Evolutionary conservation across 1,284 basidiomycete genomes (phyloP).

Genomic region (Waitea zeae): DNA sequence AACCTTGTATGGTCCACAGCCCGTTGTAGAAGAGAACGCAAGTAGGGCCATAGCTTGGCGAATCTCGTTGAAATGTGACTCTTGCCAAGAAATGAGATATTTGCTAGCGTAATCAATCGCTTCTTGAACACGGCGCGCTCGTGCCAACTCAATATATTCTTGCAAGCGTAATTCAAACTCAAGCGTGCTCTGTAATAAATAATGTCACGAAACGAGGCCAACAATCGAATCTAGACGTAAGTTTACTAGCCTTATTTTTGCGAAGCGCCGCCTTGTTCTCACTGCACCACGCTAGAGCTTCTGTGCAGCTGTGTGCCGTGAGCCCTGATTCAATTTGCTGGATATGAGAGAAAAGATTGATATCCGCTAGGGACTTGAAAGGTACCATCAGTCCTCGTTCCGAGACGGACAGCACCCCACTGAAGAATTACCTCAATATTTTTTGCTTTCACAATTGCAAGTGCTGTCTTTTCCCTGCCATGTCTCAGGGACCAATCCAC

Average conservation of each 20-base stretch:
- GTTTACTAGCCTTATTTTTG: conserved; percentile 62
- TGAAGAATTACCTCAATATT: conserved; percentile 59
- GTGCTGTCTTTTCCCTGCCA: conserved; percentile 55
- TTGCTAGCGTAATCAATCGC: conserved; percentile 81
- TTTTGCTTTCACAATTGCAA: conserved; percentile 49
- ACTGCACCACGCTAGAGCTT: conserved; percentile 89
- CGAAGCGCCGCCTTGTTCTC: conserved; percentile 89
- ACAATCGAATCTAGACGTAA: conserved; percentile 1
- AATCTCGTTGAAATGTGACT: conserved; percentile 63
- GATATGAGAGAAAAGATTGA: conserved; percentile 85
- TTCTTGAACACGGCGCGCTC: conserved; percentile 45
- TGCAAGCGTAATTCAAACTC: conserved; percentile 94
- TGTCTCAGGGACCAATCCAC: conserved; percentile 81
- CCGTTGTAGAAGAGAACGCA: conserved; percentile 49
- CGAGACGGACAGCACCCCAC: no score
- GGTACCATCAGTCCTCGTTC: no score
- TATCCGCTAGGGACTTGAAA: conserved; percentile 45
- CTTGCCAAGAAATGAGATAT: conserved; percentile 71
- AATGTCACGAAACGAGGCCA: conserved; percentile 4
- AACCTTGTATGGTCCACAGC: conserved; percentile 57
- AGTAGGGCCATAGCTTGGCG: conserved; percentile 64
- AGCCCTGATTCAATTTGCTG: conserved; percentile 73
- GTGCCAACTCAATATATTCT: conserved; percentile 86
- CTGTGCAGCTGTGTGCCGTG: conserved; percentile 56
- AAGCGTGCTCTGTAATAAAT: conserved; percentile 57